A percentile compares a stretch with the other conserved stretches of the same genome.
Evolutionary conservation across 495 filamentous ascomycete species (phyloP).

Genomic region (Podospora conica): DNA sequence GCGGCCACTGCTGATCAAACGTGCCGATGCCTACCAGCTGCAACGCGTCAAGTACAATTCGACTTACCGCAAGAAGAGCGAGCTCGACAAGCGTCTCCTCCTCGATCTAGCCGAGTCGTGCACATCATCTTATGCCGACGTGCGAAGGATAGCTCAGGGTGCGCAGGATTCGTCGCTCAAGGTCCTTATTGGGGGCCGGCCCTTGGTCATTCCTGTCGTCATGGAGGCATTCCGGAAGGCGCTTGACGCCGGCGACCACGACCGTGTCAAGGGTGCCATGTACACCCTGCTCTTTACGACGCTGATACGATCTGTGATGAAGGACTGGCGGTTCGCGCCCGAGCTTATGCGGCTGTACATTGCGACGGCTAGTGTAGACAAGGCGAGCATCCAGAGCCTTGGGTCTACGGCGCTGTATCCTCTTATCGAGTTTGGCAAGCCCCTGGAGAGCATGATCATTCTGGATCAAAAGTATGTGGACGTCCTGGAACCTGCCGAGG

Average conservation of each 20-base stretch:
- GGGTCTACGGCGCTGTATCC: slow-evolving; percentile 74
- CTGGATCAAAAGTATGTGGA: slow-evolving; percentile 67
- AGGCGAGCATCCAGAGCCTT: slow-evolving; percentile 86
- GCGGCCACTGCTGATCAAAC: slow-evolving; percentile 75
- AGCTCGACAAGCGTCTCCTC: slow-evolving; percentile 75
- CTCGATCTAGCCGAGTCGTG: slow-evolving; percentile 85
- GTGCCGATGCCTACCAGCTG: slow-evolving; percentile 90
- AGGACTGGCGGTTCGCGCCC: slow-evolving; percentile 90
- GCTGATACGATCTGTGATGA: slow-evolving; percentile 76
- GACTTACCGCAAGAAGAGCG: slow-evolving; percentile 72
- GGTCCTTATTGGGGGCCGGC: slow-evolving; percentile 74
- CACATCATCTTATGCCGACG: slow-evolving; percentile 92
- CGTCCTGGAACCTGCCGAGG: slow-evolving; percentile 64
- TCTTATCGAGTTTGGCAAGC: slow-evolving; percentile 84
- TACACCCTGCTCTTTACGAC: slow-evolving; percentile 85
- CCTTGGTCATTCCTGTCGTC: slow-evolving; percentile 81
- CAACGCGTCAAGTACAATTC: slow-evolving; percentile 91
- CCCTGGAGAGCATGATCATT: slow-evolving; percentile 79
- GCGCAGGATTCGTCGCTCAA: slow-evolving; percentile 94
- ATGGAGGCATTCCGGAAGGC: slow-evolving; percentile 72
- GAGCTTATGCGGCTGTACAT: slow-evolving; percentile 82
- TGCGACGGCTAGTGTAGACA: slow-evolving; percentile 81
- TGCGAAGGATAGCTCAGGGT: slow-evolving; percentile 84
- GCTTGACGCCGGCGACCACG: slow-evolving; percentile 74
- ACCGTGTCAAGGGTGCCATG: slow-evolving; percentile 88